Evolutionary conservation across 371 early-diverging fungal species (phyloP), one percentile per base, ranked within the genome.

Genomic region (Dipsacomyces acuminosporus): DNA sequence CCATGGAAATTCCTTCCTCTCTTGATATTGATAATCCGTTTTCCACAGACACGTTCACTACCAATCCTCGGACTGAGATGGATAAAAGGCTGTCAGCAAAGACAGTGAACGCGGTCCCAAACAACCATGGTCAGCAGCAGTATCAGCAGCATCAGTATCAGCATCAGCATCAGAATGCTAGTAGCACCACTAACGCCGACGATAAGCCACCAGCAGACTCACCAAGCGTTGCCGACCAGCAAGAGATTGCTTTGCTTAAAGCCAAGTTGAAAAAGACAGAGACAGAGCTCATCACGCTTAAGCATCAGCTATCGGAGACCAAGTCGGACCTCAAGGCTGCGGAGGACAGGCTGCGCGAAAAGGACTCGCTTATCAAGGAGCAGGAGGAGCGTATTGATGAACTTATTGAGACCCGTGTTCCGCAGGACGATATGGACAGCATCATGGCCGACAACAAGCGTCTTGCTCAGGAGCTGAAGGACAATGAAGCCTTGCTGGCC

Each of bases 271-370:
- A 54, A 18, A 53, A 52, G 43, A 45, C 51, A 0, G 67, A 66
- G 57, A 66, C 57, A 2, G 67, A 66, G 46, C 34, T 52, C 13
- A 49, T 62, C 8, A 57, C 67, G 13, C 47, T 66, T 21, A 61
- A 49, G 54, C 67, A 66, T 35, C 62, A 61, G 62, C 57, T 66
- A 15, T 13, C 57, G 36, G 67, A 66, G 40, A 57, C 67, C 41
- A 66, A 66, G 54, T 36, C 62, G 3, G 67, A 66, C 19, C 67
- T 66, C 18, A 57, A 57, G 50, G 67, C 61, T 0, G 67, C 67
- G 6, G 67, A 61, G 47, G 51, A 50, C 44, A 44, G 67, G 36
- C 54, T 66, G 42, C 57, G 62, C 47, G 58, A 66, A 18, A 66
- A 66, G 58, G 67, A 66, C 51, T 30, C 47, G 24, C 47, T 66